These are phyloP conservation scores for Candida tallmaniae DNA, from an alignment of 805 yeast genomes.

Conservation along the genomic window DNA sequence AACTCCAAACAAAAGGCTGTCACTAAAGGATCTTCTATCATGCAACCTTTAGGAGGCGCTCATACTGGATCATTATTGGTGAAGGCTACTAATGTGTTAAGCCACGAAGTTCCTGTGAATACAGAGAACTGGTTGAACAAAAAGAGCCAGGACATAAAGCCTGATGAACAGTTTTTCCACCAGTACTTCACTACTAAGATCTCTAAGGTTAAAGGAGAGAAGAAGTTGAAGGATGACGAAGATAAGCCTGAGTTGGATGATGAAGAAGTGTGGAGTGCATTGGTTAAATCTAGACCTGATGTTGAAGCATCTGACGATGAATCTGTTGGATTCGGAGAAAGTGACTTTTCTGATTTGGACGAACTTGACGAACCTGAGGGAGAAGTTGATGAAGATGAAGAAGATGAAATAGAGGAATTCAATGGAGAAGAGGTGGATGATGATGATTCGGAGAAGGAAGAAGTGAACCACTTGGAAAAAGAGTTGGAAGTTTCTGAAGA, in stretches of 20 bases:
- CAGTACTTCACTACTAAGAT: conserved; percentile 73
- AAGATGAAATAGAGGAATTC: conserved; percentile 17
- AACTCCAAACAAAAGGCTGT: conserved; percentile 76
- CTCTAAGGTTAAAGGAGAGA: conserved; percentile 24
- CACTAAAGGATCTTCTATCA: conserved; percentile 84
- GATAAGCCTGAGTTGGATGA: conserved; percentile 22
- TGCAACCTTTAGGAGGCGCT: conserved; percentile 94
- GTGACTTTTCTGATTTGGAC: conserved; percentile 35
- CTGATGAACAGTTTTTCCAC: conserved; percentile 85
- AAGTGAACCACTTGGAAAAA: conserved; percentile 30
- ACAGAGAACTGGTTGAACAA: conserved; percentile 78
- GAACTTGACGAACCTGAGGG: conserved; percentile 43
- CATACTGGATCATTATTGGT: conserved; percentile 68
- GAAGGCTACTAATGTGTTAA: conserved; percentile 46
- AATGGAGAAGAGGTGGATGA: conserved; percentile 28
- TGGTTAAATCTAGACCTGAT: conserved; percentile 71
- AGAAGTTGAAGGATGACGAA: conserved; percentile 25
- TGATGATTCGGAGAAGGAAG: conserved; percentile 8
- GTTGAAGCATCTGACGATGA: conserved; percentile 46
- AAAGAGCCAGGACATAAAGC: conserved; percentile 62
- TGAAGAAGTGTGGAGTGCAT: conserved; percentile 76
- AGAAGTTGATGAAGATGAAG: conserved; percentile 26
- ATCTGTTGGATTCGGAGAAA: conserved; percentile 41
- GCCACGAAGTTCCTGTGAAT: conserved; percentile 65
- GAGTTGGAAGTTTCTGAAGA: conserved; percentile 21